Base-by-base conservation (phyloP, 192 early-diverging fungal species). In the Coemansia sp. region DNA sequence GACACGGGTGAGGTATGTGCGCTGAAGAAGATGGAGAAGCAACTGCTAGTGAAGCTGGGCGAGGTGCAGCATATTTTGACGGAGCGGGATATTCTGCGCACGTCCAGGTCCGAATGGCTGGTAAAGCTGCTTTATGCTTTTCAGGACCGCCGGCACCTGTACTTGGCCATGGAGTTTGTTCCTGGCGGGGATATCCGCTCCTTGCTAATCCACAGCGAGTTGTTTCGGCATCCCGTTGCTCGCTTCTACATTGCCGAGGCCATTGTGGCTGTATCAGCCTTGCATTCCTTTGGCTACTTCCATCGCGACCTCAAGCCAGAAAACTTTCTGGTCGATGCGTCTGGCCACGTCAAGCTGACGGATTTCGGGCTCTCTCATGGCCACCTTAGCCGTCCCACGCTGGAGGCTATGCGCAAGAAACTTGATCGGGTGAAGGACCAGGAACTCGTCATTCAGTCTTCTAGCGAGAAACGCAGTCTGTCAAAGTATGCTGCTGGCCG, bases 311-410 rank as follows among this genome's bases (percentile, higher is more conserved):
- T 79, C 42, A 79, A 79, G 56, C 76, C 76, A 0, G 76, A 79
- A 28, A 79, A 79, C 63, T 79, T 79, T 53, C 49, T 79, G 11
- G 76, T 79, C 4, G 69, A 72, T 47, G 63, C 66, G 11, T 70
- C 77, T 12, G 92, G 92, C 15, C 88, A 94, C 61, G 84, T 94
- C 55, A 92, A 92, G 64, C 87, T 94, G 26, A 94, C 92, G 2
- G 92, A 94, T 69, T 94, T 92, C 76, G 91, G 92, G 18, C 89
- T 94, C 52, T 90, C 89, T 9, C 91, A 94, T 59, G 92, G 89
- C 11, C 86, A 89, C 54, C 39, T 91, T 31, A 90, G 70, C 48
- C 51, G 69, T 1, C 65, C 59, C 1, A 76, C 72, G 3, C 57
- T 81, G 3, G 69, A 77, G 26, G 66, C 59, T 2, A 67, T 85